Evolutionary conservation across 192 early-diverging fungal species (phyloP), one percentile per base, ranked within the genome.

Genomic region (Geranomyces michiganensis): DNA sequence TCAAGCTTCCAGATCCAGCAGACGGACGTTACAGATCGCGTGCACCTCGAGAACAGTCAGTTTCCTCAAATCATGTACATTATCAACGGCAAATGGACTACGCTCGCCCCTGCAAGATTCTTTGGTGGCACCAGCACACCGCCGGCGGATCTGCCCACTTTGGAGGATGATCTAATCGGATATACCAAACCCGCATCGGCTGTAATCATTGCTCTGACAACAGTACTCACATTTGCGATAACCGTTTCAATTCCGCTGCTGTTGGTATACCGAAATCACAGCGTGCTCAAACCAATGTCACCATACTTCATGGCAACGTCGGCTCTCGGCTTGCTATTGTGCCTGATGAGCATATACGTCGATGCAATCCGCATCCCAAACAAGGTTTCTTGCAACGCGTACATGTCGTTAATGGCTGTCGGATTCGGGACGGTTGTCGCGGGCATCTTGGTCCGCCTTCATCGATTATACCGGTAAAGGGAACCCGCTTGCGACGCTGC

Each of bases 351-450:
- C 21, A 53, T 71, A 21, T 63, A 31, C 32, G 60, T 71, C 0
- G 58, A 71, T 29, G 70, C 70, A n/a, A 36, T 51, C 13, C 26
- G 63, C n/a, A 33, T 64, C 13, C 70, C 70, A n/a, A 64, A 22
- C 13, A 63, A 13, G 4, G 32, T 49, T 8, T 71, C 70, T 3
- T 71, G 70, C 36, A 71, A 71, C 49, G 41, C 62, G 6, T 71
- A 71, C 31, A 71, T 71, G 70, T 32, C 45, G 1, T 21, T 71
- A 1, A 0, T 71, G 70, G 48, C 61, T 21, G 49, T 71, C 45
- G 70, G 70, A 0, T 71, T 71, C 41, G 70, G 60, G 4, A 60
- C 41, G 32, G 70, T 71, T 26, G 70, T 71, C 19, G 70, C 60
- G 17, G 29, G 70, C 29, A 71, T 71, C 30, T 36, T 53, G 0